These are phyloP conservation scores for Didymella pomorum DNA, from an alignment of 2,329 filamentous ascomycete species.

Conservation along the genomic window DNA sequence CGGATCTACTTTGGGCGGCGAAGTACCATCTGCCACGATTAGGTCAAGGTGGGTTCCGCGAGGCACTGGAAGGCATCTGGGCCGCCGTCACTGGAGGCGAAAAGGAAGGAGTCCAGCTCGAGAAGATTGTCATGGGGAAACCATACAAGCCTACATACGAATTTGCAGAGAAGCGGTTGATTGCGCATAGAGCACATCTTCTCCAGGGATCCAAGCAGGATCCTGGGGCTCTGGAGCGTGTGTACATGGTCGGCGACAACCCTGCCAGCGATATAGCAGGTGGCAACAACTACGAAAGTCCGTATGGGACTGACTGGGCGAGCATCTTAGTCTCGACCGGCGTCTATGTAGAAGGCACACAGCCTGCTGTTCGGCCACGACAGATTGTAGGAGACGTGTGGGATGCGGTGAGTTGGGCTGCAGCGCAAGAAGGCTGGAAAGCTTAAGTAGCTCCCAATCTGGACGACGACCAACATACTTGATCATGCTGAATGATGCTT, in stretches of 20 bases:
- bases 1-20: slow-evolving; percentile 89
- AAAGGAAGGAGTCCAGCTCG: slow-evolving; percentile 62
- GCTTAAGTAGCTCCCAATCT: background rate
- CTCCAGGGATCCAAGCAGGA: slow-evolving; percentile 46
- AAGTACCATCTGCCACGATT: slow-evolving; percentile 84
- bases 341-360: slow-evolving; percentile 68
- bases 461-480: background rate
- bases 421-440: slow-evolving; percentile 61
- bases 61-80: slow-evolving; percentile 84
- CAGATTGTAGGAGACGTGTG: slow-evolving; percentile 77
- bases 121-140: slow-evolving; percentile 80
- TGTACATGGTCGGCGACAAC: slow-evolving; percentile 88
- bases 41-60: slow-evolving; percentile 90
- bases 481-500: no score
- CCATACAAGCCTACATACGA: slow-evolving; percentile 79
- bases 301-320: slow-evolving; percentile 75
- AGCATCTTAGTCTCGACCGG: slow-evolving; percentile 82
- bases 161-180: slow-evolving; percentile 80
- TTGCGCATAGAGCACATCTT: slow-evolving; percentile 64
- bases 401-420: slow-evolving; percentile 78
- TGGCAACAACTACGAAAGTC: slow-evolving; percentile 77
- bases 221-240: slow-evolving; percentile 66
- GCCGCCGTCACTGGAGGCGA: slow-evolving; percentile 69
- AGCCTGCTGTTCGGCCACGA: slow-evolving; percentile 68
- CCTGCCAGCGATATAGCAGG: slow-evolving; percentile 88